phyloP scores from a whole-genome alignment of 805 yeast species.

The Myxozyma kluyveri region DNA sequence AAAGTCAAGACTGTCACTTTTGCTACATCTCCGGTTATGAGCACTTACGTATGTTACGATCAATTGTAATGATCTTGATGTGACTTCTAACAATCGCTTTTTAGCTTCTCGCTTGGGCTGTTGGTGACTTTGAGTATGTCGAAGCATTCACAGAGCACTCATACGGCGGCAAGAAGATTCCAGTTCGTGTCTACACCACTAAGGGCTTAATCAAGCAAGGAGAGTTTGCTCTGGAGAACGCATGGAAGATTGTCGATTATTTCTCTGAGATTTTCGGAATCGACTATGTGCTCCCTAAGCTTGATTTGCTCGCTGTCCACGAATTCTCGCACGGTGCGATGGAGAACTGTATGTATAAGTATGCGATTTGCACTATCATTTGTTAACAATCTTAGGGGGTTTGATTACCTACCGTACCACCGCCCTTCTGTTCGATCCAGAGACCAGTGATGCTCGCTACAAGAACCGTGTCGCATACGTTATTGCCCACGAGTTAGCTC shows the following conservation, averaged over 20 bases:
- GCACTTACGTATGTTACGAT: constrained; percentile 59
- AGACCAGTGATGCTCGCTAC: constrained; percentile 57
- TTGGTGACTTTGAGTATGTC: constrained; percentile 73
- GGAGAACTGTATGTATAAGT: constrained; percentile 62
- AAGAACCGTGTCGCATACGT: constrained; percentile 79
- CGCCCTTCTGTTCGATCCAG: constrained; percentile 67
- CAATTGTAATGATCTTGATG: not conserved
- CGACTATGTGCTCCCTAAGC: constrained; percentile 74
- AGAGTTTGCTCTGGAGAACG: constrained; percentile 66
- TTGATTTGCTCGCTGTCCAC: constrained; percentile 78
- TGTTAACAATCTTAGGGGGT: constrained; percentile 40
- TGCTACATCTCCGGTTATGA: constrained; percentile 77
- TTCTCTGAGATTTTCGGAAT: constrained; percentile 68
- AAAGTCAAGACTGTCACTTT: constrained; percentile 79
- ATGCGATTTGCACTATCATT: not conserved
- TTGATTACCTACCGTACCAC: constrained; percentile 75
- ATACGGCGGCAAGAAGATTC: constrained; percentile 59
- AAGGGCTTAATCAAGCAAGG: constrained; percentile 74
- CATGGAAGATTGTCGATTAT: constrained; percentile 70
- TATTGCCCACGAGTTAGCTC: constrained; percentile 83
- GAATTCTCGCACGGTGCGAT: constrained; percentile 86
- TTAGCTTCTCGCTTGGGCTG: constrained; percentile 69
- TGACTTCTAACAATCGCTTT: not conserved
- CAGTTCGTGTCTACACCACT: constrained; percentile 77
- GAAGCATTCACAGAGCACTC: constrained; percentile 47